These are phyloP conservation scores for Clathrus columnatus DNA, from an alignment of 768 basidiomycete genomes.

Conservation along the genomic window DNA sequence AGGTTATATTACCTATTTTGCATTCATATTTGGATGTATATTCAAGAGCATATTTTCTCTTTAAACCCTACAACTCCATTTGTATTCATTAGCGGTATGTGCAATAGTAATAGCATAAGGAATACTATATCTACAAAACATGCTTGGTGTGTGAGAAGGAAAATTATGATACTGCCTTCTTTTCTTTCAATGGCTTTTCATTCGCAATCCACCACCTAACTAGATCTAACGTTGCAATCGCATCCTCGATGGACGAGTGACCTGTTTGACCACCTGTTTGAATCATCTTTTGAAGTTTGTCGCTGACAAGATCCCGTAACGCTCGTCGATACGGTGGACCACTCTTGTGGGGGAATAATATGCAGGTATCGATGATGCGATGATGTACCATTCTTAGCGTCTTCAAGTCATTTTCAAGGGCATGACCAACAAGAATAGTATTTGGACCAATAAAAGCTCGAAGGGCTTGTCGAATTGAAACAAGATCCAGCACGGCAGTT, in stretches of 20 bases:
- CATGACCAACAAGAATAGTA: slow-evolving; percentile 86
- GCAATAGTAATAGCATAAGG: not conserved
- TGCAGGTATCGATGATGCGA: slow-evolving; percentile 77
- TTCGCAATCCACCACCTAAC: slow-evolving; percentile 51
- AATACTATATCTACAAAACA: not conserved
- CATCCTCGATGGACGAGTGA: slow-evolving; percentile 89
- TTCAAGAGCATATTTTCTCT: too few relatives aligned
- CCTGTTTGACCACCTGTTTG: slow-evolving; percentile 74
- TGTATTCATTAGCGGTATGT: not conserved
- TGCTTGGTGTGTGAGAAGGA: too few relatives aligned
- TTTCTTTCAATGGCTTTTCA: not conserved
- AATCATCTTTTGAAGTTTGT: slow-evolving; percentile 72
- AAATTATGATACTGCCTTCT: not conserved
- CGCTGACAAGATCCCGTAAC: slow-evolving; percentile 72
- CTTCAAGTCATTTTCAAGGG: slow-evolving; percentile 89
- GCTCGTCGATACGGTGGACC: slow-evolving; percentile 73
- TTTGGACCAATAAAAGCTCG: slow-evolving; percentile 63
- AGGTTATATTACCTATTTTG: too few relatives aligned
- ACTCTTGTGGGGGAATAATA: slow-evolving; percentile 77
- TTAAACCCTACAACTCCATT: too few relatives aligned
- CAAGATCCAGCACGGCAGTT: slow-evolving; percentile 56
- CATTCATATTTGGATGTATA: too few relatives aligned
- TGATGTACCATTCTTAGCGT: slow-evolving; percentile 83
- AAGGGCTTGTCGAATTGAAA: slow-evolving; percentile 57
- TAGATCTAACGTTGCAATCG: slow-evolving; percentile 78